Evolutionary conservation across 805 yeast genomes (phyloP).

Genomic region (Yamadazyma nakazawae): DNA sequence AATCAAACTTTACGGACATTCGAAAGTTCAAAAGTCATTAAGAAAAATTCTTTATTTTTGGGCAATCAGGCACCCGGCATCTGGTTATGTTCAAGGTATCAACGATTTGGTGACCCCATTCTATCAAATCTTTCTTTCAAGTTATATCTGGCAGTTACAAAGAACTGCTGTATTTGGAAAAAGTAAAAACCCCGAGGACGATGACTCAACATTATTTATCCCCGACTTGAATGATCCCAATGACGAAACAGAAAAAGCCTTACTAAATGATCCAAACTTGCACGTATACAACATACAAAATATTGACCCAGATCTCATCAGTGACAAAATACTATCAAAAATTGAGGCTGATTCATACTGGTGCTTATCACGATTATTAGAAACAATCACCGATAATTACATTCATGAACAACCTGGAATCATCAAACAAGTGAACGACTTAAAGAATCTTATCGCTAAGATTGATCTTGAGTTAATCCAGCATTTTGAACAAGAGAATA

Average conservation of each 20-base stretch:
- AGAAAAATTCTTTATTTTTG: slow-evolving; percentile 83
- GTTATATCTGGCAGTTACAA: slow-evolving; percentile 52
- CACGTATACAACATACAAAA: slow-evolving; percentile 41
- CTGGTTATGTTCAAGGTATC: slow-evolving; percentile 97
- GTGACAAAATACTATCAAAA: slow-evolving; percentile 56
- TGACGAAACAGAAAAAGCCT: slow-evolving; percentile 20
- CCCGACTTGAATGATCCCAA: slow-evolving; percentile 32
- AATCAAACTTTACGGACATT: slow-evolving; percentile 64
- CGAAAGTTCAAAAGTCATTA: slow-evolving; percentile 71
- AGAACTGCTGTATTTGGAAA: slow-evolving; percentile 12
- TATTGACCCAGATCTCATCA: slow-evolving; percentile 60
- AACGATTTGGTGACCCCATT: slow-evolving; percentile 93
- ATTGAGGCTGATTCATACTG: slow-evolving; percentile 96
- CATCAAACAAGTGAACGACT: slow-evolving; percentile 79
- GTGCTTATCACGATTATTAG: slow-evolving; percentile 89
- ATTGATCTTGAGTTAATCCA: slow-evolving; percentile 71
- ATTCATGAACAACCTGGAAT: slow-evolving; percentile 99
- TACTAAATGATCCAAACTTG: slow-evolving; percentile 25
- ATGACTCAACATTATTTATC: slow-evolving; percentile 24
- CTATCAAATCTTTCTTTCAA: slow-evolving; percentile 76
- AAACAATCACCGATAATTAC: slow-evolving; percentile 94
- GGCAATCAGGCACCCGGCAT: slow-evolving; percentile 97
- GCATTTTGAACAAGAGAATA: slow-evolving; percentile 76
- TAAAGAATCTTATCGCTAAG: slow-evolving; percentile 71
- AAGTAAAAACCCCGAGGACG: slow-evolving; percentile 17